phyloP scores from a whole-genome alignment of 2,329 filamentous ascomycete species.

The Colletotrichum cereale region DNA sequence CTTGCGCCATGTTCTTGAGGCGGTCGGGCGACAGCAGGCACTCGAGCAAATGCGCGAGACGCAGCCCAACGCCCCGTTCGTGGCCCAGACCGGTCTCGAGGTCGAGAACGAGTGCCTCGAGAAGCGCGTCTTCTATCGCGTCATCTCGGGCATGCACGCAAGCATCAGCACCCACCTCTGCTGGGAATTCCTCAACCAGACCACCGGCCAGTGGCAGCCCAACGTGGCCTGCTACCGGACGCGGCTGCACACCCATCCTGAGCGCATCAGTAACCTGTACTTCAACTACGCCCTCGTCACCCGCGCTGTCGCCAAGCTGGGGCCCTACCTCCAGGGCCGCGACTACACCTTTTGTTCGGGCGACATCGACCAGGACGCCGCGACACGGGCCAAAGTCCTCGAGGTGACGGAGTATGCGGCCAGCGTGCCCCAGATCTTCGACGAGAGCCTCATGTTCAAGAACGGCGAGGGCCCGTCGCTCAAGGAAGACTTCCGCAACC shows the following conservation, averaged over 20 bases:
- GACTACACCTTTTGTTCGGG: slow-evolving; percentile 93
- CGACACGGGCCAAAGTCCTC: slow-evolving; percentile 86
- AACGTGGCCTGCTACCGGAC: slow-evolving; percentile 91
- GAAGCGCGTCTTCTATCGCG: slow-evolving; percentile 97
- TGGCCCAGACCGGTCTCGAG: slow-evolving; percentile 76
- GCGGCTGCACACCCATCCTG: slow-evolving; percentile 86
- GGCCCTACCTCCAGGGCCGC: slow-evolving; percentile 74
- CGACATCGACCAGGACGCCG: slow-evolving; percentile 81
- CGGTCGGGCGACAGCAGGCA: slow-evolving; percentile 70
- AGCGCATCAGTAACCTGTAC: slow-evolving; percentile 96
- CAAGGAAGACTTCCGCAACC: slow-evolving; percentile 97
- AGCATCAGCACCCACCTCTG: slow-evolving; percentile 97
- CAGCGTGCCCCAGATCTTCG: slow-evolving; percentile 84
- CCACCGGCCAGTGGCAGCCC: slow-evolving; percentile 91
- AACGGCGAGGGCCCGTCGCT: slow-evolving; percentile 79
- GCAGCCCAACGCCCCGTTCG: slow-evolving; percentile 68
- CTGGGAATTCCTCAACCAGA: slow-evolving; percentile 96
- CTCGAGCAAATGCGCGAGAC: slow-evolving; percentile 71
- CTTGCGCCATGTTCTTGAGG: slow-evolving; percentile 71
- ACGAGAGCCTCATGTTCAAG: slow-evolving; percentile 96
- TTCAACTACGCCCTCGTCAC: slow-evolving; percentile 99
- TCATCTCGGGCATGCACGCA: slow-evolving; percentile 97
- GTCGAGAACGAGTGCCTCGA: slow-evolving; percentile 94
- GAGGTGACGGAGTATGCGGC: slow-evolving; percentile 78
- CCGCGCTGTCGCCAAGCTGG: slow-evolving; percentile 90